Conservation (phyloP, 2,329 filamentous ascomycete genomes). For the Pseudomassariella vexata region DNA sequence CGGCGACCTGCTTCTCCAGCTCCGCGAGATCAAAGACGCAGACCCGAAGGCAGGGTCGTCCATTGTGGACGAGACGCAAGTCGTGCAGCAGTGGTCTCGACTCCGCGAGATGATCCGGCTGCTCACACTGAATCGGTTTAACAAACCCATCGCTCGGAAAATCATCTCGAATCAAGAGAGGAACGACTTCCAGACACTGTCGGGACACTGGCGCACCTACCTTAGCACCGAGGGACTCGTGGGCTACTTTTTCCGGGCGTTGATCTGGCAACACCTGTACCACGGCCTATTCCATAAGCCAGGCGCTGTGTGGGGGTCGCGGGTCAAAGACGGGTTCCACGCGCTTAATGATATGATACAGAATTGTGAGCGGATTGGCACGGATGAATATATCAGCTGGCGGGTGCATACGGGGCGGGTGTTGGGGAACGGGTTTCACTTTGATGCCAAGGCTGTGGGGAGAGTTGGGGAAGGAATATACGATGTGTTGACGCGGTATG, state of each 20-base stretch:
- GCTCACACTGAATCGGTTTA: slow-evolving; percentile 15
- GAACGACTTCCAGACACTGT: slow-evolving; percentile 17
- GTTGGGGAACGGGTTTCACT: slow-evolving; percentile 11
- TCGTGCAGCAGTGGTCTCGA: slow-evolving; percentile 13
- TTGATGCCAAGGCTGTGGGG: slow-evolving; percentile 12
- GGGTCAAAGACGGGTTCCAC: slow-evolving; percentile 11
- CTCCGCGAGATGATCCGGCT: slow-evolving; percentile 15
- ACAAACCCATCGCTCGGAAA: slow-evolving; percentile 8
- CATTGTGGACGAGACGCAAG: no score
- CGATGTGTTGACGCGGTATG: slow-evolving; percentile 12
- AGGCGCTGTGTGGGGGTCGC: slow-evolving; percentile 17
- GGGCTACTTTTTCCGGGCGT: slow-evolving; percentile 19
- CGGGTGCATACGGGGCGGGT: slow-evolving; percentile 16
- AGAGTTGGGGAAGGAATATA: slow-evolving; percentile 13
- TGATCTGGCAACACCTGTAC: slow-evolving; percentile 22
- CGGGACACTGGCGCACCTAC: slow-evolving; percentile 20
- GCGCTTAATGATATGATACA: slow-evolving; percentile 7
- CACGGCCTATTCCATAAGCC: slow-evolving; percentile 15
- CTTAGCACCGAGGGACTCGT: slow-evolving; percentile 12
- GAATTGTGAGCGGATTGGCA: not conserved
- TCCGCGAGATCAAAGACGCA: no score
- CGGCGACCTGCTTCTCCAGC: no score
- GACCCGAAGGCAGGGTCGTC: no score
- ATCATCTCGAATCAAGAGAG: slow-evolving; percentile 12
- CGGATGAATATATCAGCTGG: slow-evolving; percentile 15